Evolutionary conservation across 176 grass and related monocot genomes (phyloP), one percentile per base, ranked within the genome.

Genomic region (Eleusine indica): DNA sequence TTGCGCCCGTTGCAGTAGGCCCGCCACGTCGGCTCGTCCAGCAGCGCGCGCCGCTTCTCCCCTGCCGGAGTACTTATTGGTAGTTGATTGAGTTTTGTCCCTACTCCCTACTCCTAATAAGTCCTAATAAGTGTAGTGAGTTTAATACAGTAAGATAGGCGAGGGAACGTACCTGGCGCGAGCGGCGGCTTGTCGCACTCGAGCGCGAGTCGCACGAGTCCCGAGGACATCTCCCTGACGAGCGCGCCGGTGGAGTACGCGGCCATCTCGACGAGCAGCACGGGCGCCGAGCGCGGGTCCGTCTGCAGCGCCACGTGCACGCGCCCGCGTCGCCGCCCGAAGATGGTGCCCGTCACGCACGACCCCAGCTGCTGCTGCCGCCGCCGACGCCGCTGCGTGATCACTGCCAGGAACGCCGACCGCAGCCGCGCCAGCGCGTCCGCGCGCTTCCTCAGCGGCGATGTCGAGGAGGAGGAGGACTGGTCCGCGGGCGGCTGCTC

Each of bases 141-240:
- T 35, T 35, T 35, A 1, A 35, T 35, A 35, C 32, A 35, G 32
- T 35, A 35, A 35, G 32, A 35, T 35, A 35, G 32, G 32, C 1
- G 32, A 9, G 42, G 5, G 37, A 21, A 7, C 47, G 62, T 80
- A 91, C 89, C 80, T 73, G 86, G 68, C 76, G 48, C 76, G 86
- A 73, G 58, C 9, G 46, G 87, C 15, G 46, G 22, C 68, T 76
- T 82, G 54, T 90, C 89, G 89, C 91, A 98, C 83, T 95, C 96
- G 77, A 98, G 91, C 12, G 96, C 93, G 73, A 98, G 94, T 42
- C 96, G 84, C 9, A 95, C 93, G 73, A 98, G 93, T 44, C 93
- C 96, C 1, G 96, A 98, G 57, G 96, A 88, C 96, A 98, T 98
- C 96, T 98, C 96, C 64, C 85, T 66, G 63, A 98, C 96, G 62